phyloP scores from a whole-genome alignment of 139 green algal species.

The Nannochloris sp. region DNA sequence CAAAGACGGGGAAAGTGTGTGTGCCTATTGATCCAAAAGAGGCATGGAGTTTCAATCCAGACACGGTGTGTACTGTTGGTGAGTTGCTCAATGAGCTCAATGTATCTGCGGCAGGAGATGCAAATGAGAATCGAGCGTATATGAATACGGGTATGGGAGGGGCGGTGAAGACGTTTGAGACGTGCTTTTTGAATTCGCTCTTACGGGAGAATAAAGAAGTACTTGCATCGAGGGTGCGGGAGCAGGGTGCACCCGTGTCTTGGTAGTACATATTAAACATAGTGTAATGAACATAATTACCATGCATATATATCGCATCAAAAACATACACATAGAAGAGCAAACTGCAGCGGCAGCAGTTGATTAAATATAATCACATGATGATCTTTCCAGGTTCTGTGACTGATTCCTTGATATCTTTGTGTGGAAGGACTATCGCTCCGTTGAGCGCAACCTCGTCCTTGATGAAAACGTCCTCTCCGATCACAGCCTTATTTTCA shows the following conservation, averaged over 20 bases:
- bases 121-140: conserved; percentile 21
- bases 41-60: conserved; percentile 78
- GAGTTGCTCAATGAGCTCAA: conserved; percentile 57
- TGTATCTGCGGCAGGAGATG: background rate
- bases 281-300: background rate
- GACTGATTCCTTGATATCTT: conserved; percentile 74
- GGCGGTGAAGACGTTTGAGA: conserved; percentile 27
- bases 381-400: conserved; percentile 61
- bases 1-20: conserved; percentile 96
- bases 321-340: no score
- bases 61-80: conserved; percentile 65
- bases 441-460: conserved; percentile 95
- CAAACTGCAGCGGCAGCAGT: background rate
- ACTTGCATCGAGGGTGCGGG: conserved; percentile 15
- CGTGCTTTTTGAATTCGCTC: conserved; percentile 36
- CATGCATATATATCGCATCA: no score
- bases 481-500: conserved; percentile 89
- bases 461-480: conserved; percentile 81
- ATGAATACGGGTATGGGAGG: conserved; percentile 21
- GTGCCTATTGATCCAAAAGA: conserved; percentile 80
- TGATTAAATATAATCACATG: conserved; percentile 39
- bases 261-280: conserved; percentile 20
- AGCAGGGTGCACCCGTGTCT: conserved; percentile 3
- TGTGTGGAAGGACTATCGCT: conserved; percentile 91
- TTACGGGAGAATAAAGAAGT: conserved; percentile 8